Base-by-base conservation (phyloP, 371 early-diverging fungal species). In the Apophysomyces ossiformis region DNA sequence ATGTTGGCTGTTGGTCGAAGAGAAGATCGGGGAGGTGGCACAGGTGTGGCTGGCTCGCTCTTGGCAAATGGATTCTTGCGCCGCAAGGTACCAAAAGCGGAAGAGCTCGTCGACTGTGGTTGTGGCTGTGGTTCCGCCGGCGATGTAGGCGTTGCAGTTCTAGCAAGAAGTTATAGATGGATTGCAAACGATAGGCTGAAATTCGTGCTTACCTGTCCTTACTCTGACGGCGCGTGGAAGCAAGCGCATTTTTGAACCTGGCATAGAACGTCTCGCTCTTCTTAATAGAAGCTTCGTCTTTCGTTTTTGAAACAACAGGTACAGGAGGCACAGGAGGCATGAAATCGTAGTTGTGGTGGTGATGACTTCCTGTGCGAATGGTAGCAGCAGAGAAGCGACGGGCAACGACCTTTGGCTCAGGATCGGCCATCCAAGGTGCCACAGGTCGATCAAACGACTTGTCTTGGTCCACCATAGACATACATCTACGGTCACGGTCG, bases 251-350 rank as follows among this genome's bases (percentile, higher is more conserved):
- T 37, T 75, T 75, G 62, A 80, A 78, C 32, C 73, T 65, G 21
- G 76, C 68, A 61, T 78, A 78, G 43, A 81, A 78, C 0, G 82
- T 78, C 41, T 78, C 73, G 37, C 82, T 81, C 57, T 78, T 81
- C 32, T 81, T 78, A 58, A 79, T 67, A 9, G 68, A 66, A 2
- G 62, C n/a, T 8, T 54, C 18, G 36, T 21, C 43, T 62, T 38
- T 50, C 61, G 44, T 61, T 57, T 37, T 65, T 58, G 54, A 50
- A 9, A 18, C 41, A 15, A 47, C n/a, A 21, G 66, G 57, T 11
- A 60, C 37, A 38, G 66, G 66, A 15, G 69, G 65, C 13, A 69
- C 58, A 32, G 75, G 69, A 38, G 75, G 71, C 15, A 57, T 65
- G 16, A 63, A 59, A 54, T 36, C 61, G 36, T 50, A 50, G 16